Base-by-base conservation (phyloP, 768 basidiomycete species). In the Favolaschia claudopus region DNA sequence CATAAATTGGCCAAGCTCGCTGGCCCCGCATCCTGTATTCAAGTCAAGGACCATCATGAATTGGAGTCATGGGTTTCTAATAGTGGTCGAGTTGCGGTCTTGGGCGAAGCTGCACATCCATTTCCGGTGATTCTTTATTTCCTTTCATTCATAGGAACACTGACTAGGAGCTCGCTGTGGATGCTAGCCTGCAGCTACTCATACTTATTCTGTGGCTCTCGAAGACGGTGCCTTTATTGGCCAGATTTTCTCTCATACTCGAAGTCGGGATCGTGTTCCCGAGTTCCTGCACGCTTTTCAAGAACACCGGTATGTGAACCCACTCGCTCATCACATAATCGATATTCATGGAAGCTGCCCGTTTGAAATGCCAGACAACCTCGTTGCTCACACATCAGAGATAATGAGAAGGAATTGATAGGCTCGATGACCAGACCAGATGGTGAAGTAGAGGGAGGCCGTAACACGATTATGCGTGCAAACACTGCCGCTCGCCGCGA, bases 41-140 rank as follows among this genome's bases (percentile, higher is more conserved):
- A 37, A n/a, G 38, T 58, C 8, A 34, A 32, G 20, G 48, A 50
- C 5, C 40, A 32, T 7, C 29, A 39, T 24, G 20, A 46, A 8
- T 34, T 60, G 2, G 29, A 42, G 7, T 60, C 58, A 4, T 60
- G 58, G 58, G 52, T 54, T 4, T 54, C 51, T 15, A 15, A 42
- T 24, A 60, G 51, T 25, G 58, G 58, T 12, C 27, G 32, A n/a
- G 52, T 60, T 13, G 19, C 54, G 5, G 51, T 49, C 24, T 14
- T 60, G 12, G 58, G 58, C 13, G 52, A 60, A 29, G 58, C 51
- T 6, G 58, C 58, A 2, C 58, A 60, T 47, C 58, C 58, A 34
- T 54, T 48, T 19, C 52, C 58, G 12, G 58, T 60, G 32, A 25
- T 51, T 57, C n/a, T 19, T 36, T 36, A 10, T 8, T 22, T 15